Percentiles rank a stretch among this genome's conserved stretches.
phyloP scores from a whole-genome alignment of 2,329 filamentous ascomycete species.

The Colletotrichum sp. region DNA sequence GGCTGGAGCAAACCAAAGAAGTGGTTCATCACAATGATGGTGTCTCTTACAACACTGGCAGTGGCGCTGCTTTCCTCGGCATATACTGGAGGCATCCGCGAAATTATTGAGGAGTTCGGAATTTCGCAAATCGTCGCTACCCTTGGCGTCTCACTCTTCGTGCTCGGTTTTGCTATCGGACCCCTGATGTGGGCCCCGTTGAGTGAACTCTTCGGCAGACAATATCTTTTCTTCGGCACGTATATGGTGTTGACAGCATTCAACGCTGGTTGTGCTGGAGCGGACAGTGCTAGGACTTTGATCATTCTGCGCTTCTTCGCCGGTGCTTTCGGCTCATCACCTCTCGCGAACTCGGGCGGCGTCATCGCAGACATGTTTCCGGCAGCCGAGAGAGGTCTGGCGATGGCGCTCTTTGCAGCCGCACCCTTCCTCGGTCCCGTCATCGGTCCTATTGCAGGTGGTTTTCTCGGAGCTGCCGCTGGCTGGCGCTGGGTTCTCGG shows the following conservation, averaged over 20 bases:
- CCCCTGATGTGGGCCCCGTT: conserved; percentile 70
- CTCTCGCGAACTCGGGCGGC: conserved; percentile 66
- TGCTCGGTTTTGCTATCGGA: conserved; percentile 59
- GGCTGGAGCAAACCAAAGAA: conserved; percentile 56
- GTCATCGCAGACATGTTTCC: conserved; percentile 67
- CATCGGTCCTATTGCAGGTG: conserved; percentile 68
- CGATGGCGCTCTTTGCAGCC: conserved; percentile 67
- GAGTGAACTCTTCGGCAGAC: conserved; percentile 65
- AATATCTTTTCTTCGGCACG: conserved; percentile 62
- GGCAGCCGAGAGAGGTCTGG: conserved; percentile 56
- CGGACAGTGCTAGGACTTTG: conserved; percentile 61
- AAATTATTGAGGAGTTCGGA: conserved; percentile 56
- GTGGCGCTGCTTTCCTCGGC: conserved; percentile 70
- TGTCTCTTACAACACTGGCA: conserved; percentile 66
- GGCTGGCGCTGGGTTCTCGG: conserved; percentile 77
- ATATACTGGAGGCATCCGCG: conserved; percentile 56
- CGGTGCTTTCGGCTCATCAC: conserved; percentile 65
- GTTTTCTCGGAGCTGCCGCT: conserved; percentile 66
- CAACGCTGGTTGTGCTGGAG: conserved; percentile 62
- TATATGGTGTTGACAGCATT: conserved; percentile 64
- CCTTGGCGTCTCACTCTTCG: conserved; percentile 52
- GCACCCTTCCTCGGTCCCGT: conserved; percentile 71
- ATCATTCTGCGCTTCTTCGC: conserved; percentile 71
- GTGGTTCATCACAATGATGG: conserved; percentile 65
- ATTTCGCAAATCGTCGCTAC: conserved; percentile 48